Conservation (phyloP, 2,329 filamentous ascomycete genomes). For the Diaporthe aspalathi region DNA sequence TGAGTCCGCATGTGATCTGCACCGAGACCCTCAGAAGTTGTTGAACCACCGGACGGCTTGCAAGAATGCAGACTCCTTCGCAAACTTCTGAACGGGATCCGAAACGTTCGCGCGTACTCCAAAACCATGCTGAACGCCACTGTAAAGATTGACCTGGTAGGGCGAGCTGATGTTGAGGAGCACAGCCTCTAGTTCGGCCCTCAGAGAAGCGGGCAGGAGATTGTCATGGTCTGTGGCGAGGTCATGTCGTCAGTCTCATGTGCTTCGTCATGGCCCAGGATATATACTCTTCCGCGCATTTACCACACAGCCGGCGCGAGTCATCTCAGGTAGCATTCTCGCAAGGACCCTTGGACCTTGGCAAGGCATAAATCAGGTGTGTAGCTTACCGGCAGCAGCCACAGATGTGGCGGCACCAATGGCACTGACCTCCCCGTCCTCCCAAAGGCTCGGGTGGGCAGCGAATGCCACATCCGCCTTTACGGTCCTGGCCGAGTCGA, state of each 20-base stretch:
- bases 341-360: conserved; percentile 2
- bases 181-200: conserved; percentile 23
- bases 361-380: background rate
- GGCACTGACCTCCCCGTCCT: conserved; percentile 21
- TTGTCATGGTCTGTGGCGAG: conserved; percentile 25
- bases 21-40: background rate
- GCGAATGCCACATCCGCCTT: conserved; percentile 35
- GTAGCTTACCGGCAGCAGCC: conserved; percentile 29
- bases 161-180: conserved; percentile 33
- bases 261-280: background rate
- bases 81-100: conserved; percentile 33
- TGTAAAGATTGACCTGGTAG: conserved; percentile 29
- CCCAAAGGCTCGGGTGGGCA: conserved; percentile 25
- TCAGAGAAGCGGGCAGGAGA: conserved; percentile 14
- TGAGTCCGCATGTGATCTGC: background rate
- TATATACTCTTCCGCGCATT: background rate
- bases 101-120: conserved; percentile 32
- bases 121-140: conserved; percentile 32
- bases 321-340: background rate
- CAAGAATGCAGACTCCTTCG: conserved; percentile 35
- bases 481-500: conserved; percentile 29
- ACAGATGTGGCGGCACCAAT: conserved; percentile 26
- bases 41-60: conserved; percentile 37
- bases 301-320: background rate
- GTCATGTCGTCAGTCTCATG: conserved; percentile 6